Evolutionary conservation across 805 yeast species (phyloP), one percentile per base, ranked within the genome.

Genomic region (Komagataella pseudopastoris): DNA sequence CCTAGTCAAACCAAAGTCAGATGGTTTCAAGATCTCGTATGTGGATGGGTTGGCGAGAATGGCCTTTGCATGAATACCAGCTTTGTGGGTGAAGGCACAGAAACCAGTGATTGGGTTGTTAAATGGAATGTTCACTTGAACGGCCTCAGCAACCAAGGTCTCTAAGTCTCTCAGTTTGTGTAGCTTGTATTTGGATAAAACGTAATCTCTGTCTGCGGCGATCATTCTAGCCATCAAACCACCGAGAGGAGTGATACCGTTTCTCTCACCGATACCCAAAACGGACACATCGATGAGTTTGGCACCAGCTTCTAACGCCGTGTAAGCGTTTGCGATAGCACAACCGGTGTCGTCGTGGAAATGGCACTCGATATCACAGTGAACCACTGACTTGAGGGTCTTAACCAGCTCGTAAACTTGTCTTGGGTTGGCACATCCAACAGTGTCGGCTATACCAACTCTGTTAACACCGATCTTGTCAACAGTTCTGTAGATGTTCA

Each of bases 261-360:
- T 91, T 74, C 99, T 84, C 79, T 91, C 99, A 71, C 99, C 99
- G 59, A 91, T 93, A 62, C 99, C 99, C 61, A 91, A 79, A 16
- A 91, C 98, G 12, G 96, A 85, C 47, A 88, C 96, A 70, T 91
- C 99, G 58, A 91, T 87, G 61, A 90, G 79, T 64, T 81, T 83
- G 59, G 99, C 99, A 63, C 99, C 99, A 52, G 89, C 99, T 72
- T 91, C 99, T 62, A 91, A 76, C 10, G 98, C 98, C 53, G 97
- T 88, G 78, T 93, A 93, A 36, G 99, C 96, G 68, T 91, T 91
- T 55, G 97, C 96, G 71, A 91, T 88, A 57, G 99, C 96, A 75
- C 98, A 93, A 56, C 99, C 99, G 43, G 99, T 91, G 70, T 91
- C 99, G 68, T 91, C 88, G 74, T 91, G 99, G 87, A 91, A 93